Base-by-base conservation (phyloP, 176 grass and related monocot genomes). In the Carex littledalei region DNA sequence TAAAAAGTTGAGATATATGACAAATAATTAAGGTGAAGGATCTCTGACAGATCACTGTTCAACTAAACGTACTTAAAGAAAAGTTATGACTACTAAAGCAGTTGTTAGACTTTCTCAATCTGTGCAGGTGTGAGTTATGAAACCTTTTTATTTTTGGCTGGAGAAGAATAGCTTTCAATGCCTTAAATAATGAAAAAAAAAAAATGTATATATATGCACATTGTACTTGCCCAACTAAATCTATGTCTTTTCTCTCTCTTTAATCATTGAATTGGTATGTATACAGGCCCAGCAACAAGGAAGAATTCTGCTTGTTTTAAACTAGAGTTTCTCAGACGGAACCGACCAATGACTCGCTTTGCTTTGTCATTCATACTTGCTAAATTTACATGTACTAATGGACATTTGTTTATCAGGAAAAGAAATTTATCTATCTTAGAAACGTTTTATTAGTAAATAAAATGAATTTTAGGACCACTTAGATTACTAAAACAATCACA, bases 71-170 rank as follows among this genome's bases (percentile, higher is more conserved):
- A 26, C 18, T 52, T 52, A 75, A 47, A 26, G 8, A 52, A 50
- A 52, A 75, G 43, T 50, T 49, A 24, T 75, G 45, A 14, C 20
- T 75, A 75, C 18, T 26, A 75, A 74, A 49, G 1, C 74, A 78
- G 74, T 78, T 78, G 74, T 78, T 78, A 57, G 52, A 54, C 13
- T 78, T 34, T 78, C 74, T 57, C 74, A 57, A 78, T 78, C 74
- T 17, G 74, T 34, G 52, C 47, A 57, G 74, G 52, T 78, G 24
- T 57, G 15, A 78, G 26, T 57, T 57, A 31, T 78, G 74, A 78
- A 56, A 78, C 50, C 16, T 78, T 78, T 57, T 26, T 49, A 24
- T 54, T 55, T 16, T 31, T 29, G 21, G 68, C 39, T 78, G 50
- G 52, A 78, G 52, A 57, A 52, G 22, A 57, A 78, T 32, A 78